phyloP scores from a whole-genome alignment of 805 yeast genomes.

The Candida xyloterini region DNA sequence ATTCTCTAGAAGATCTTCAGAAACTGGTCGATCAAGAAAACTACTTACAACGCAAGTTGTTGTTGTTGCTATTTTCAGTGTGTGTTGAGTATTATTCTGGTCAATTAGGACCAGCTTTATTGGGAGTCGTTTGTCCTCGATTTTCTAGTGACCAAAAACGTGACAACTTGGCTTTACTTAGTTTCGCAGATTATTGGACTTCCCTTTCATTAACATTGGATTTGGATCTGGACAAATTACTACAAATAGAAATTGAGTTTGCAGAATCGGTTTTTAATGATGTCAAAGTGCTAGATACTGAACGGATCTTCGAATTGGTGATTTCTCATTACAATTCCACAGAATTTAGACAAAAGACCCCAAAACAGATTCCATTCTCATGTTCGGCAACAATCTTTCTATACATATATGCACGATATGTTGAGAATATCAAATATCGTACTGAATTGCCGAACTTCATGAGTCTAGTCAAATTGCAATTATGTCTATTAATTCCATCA shows the following conservation, averaged over 20 bases:
- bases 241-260: conserved; percentile 36
- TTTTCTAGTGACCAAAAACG: conserved; percentile 1
- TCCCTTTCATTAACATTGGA: conserved; percentile 63
- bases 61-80: conserved; percentile 61
- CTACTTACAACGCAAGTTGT: conserved; percentile 59
- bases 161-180: conserved; percentile 7
- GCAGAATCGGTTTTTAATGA: conserved; percentile 41
- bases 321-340: conserved; percentile 41
- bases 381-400: conserved; percentile 34
- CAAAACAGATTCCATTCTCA: conserved; percentile 23
- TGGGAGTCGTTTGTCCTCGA: conserved; percentile 12
- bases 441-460: conserved; percentile 13
- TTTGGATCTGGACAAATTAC: conserved; percentile 46
- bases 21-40: conserved; percentile 52
- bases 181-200: conserved; percentile 28
- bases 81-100: conserved; percentile 33
- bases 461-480: conserved; percentile 39
- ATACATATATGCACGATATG: conserved; percentile 23
- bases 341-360: conserved; percentile 19
- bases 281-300: conserved; percentile 26
- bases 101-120: conserved; percentile 4
- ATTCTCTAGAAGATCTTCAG: conserved; percentile 39
- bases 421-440: conserved; percentile 16
- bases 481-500: conserved; percentile 42
- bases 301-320: conserved; percentile 39